Conservation (phyloP, 768 basidiomycete genomes). For the Psilocybe cyanescens region DNA sequence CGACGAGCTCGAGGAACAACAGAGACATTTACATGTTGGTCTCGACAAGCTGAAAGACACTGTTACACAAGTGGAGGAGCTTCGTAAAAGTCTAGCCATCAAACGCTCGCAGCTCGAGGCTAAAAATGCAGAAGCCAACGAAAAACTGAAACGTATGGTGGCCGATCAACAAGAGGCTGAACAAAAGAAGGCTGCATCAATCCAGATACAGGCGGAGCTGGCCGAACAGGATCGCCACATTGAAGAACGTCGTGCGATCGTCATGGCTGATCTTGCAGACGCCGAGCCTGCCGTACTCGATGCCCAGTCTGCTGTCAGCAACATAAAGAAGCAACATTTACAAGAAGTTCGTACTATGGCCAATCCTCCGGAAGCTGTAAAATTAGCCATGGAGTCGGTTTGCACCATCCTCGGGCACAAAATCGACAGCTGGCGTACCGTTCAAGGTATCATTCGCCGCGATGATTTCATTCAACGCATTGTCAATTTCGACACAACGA, state of each 20-base stretch:
- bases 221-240: conserved; percentile 92
- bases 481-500: conserved; percentile 91
- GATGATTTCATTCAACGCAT: conserved; percentile 97
- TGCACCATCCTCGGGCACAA: conserved; percentile 96
- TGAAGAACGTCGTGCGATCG: conserved; percentile 83
- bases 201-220: conserved; percentile 92
- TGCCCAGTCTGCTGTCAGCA: conserved; percentile 94
- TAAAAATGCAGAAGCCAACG: conserved; percentile 95
- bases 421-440: conserved; percentile 95
- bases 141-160: conserved; percentile 97
- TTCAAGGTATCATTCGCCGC: conserved; percentile 93
- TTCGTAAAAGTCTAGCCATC: conserved; percentile 91
- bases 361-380: conserved; percentile 97
- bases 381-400: conserved; percentile 98
- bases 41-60: conserved; percentile 96
- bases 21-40: conserved; percentile 97
- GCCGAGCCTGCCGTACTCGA: conserved; percentile 97
- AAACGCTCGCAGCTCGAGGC: conserved; percentile 92
- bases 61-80: conserved; percentile 95
- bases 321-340: conserved; percentile 93
- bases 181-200: conserved; percentile 95
- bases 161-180: conserved; percentile 98
- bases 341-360: conserved; percentile 98
- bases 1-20: conserved; percentile 97
- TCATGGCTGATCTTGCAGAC: conserved; percentile 94